These are phyloP conservation scores for Yamadazyma atlantica DNA, from an alignment of 1,139 yeast species.

Conservation along the genomic window DNA sequence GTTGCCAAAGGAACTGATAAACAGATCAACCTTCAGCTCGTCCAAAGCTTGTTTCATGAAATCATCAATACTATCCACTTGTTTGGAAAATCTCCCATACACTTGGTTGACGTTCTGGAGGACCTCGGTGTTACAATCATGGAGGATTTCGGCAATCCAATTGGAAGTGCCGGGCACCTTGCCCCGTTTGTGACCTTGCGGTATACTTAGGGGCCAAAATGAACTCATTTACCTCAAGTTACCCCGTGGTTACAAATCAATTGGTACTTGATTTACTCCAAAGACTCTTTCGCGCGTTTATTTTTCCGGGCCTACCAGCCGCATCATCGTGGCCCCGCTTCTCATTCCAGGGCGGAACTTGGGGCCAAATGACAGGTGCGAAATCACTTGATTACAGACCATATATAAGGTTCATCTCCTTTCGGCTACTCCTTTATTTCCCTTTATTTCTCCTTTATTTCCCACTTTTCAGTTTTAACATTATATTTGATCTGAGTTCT, in stretches of 20 bases:
- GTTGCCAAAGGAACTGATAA: neutral
- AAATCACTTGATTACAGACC: neutral
- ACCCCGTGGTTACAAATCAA: too few species aligned
- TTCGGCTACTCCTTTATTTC: neutral
- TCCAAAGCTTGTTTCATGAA: conserved; percentile 21
- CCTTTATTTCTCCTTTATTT: neutral
- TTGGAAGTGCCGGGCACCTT: conserved; percentile 39
- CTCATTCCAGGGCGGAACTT: too few species aligned
- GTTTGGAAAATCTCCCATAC: conserved; percentile 19
- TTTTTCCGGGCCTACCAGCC: too few species aligned
- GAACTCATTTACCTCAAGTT: too few species aligned
- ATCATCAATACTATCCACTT: conserved; percentile 21
- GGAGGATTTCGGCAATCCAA: conserved; percentile 37
- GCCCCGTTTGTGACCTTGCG: conserved; percentile 19
- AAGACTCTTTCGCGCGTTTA: too few species aligned
- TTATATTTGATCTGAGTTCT: too few species aligned
- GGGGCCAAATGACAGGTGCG: neutral
- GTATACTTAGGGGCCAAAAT: conserved; percentile 38
- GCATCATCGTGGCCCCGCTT: too few species aligned
- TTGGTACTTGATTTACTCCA: too few species aligned
- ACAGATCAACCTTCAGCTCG: conserved; percentile 9
- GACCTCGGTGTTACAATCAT: conserved; percentile 28
- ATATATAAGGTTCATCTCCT: too few species aligned
- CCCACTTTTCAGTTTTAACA: neutral
- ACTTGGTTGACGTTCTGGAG: conserved; percentile 23